Conservation (phyloP, 2,329 filamentous ascomycete genomes). For the Fusarium sp. region DNA sequence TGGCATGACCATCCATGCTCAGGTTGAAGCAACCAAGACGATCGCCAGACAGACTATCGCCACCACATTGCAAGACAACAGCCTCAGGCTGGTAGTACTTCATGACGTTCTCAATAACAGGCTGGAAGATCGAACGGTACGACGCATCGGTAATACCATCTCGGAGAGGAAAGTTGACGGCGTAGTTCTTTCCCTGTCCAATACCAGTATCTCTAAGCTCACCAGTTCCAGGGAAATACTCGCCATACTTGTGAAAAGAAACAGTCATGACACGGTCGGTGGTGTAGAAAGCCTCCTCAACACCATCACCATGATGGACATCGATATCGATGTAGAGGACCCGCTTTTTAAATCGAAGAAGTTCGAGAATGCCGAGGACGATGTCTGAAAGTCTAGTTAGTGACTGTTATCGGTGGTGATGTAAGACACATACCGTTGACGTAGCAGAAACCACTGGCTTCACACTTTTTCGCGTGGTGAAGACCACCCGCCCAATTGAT, state of each 20-base stretch:
- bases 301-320: constrained; percentile 92
- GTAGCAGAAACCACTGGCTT: constrained; percentile 98
- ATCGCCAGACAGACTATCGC: constrained; percentile 94
- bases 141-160: constrained; percentile 92
- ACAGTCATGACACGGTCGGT: constrained; percentile 94
- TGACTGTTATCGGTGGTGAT: not conserved
- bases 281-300: constrained; percentile 93
- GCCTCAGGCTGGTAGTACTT: constrained; percentile 89
- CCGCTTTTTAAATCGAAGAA: constrained; percentile 89
- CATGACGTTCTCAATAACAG: constrained; percentile 89
- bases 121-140: constrained; percentile 92
- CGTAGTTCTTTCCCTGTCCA: constrained; percentile 88
- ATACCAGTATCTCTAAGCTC: constrained; percentile 88
- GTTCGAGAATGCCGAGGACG: constrained; percentile 92
- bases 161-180: constrained; percentile 90
- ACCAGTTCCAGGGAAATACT: constrained; percentile 94
- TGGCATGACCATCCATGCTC: constrained; percentile 95
- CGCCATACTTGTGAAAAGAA: constrained; percentile 96
- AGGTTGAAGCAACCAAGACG: constrained; percentile 97
- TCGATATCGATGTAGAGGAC: constrained; percentile 99
- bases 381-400: constrained; percentile 73
- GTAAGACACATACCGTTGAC: constrained; percentile 80
- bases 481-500: constrained; percentile 98
- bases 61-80: constrained; percentile 95
- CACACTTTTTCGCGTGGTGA: constrained; percentile 96